Evolutionary conservation across 2,329 filamentous ascomycete species (phyloP).

Genomic region (Xylaria sp.): DNA sequence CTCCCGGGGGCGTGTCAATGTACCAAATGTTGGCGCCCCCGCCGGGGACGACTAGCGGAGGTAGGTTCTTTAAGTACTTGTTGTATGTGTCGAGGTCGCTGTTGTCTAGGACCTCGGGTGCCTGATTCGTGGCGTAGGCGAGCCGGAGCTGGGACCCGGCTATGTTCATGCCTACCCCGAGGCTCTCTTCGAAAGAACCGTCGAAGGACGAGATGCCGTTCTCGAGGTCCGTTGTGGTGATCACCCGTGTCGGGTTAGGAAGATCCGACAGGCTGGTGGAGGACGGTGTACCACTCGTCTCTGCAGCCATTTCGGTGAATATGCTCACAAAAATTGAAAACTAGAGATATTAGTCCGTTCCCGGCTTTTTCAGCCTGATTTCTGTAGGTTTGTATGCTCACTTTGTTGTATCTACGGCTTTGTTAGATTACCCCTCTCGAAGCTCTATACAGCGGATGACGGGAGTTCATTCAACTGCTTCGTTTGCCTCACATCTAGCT

Average conservation of each 20-base stretch:
- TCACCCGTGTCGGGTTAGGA: slow-evolving; percentile 5
- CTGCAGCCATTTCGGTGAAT: background rate
- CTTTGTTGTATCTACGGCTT: background rate
- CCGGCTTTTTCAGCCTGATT: background rate
- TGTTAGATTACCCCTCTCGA: background rate
- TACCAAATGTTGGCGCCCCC: slow-evolving; percentile 17
- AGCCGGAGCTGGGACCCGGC: slow-evolving; percentile 8
- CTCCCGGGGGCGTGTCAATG: slow-evolving; percentile 20
- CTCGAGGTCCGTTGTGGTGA: slow-evolving; percentile 6
- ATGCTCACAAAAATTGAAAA: background rate
- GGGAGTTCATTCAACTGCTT: background rate
- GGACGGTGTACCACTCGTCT: background rate
- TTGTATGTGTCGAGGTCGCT: background rate
- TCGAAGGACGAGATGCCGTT: background rate
- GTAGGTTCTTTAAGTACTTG: background rate
- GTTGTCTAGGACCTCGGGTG: background rate
- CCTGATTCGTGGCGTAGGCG: slow-evolving; percentile 1
- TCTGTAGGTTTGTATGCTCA: background rate
- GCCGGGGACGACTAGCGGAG: background rate
- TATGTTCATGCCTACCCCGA: background rate
- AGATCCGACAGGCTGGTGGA: background rate
- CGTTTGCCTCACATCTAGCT: background rate
- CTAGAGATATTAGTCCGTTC: background rate
- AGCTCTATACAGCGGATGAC: background rate
- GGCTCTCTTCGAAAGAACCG: background rate